These are phyloP conservation scores for Colletotrichum abscissum DNA, from an alignment of 2,329 filamentous ascomycete genomes.

Conservation along the genomic window DNA sequence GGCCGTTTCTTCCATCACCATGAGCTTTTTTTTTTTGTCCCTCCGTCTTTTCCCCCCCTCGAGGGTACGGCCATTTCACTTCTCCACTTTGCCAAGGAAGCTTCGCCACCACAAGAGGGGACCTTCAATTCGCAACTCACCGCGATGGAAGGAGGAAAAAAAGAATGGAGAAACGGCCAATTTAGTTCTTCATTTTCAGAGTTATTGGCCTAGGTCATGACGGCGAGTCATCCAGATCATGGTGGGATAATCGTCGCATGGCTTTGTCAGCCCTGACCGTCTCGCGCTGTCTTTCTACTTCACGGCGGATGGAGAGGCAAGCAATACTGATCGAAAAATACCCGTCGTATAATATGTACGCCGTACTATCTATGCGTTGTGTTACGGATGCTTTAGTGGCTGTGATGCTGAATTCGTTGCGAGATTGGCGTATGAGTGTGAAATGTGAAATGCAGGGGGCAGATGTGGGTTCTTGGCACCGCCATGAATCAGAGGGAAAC, in stretches of 20 bases:
- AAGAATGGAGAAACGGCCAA: slow-evolving; percentile 5
- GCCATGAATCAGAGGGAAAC: slow-evolving; percentile 18
- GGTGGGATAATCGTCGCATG: background rate
- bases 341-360: no score
- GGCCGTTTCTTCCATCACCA: background rate
- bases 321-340: no score
- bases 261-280: background rate
- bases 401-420: background rate
- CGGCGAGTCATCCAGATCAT: slow-evolving; percentile 16
- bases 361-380: background rate
- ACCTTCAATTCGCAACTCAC: background rate
- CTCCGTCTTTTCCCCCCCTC: background rate
- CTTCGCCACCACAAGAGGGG: slow-evolving; percentile 31
- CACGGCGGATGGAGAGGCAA: background rate
- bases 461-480: slow-evolving; percentile 30
- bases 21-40: background rate
- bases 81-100: slow-evolving; percentile 32
- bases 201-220: background rate
- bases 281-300: background rate
- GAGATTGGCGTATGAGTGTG: slow-evolving; percentile 13
- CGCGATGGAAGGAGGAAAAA: background rate
- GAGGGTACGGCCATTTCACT: background rate
- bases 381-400: background rate
- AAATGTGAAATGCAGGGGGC: slow-evolving; percentile 25
- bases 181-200: background rate